Percentiles rank a stretch among this genome's conserved stretches.
Evolutionary conservation across 2,329 filamentous ascomycete genomes (phyloP).

Genomic region (Hirsutella thompsonii): DNA sequence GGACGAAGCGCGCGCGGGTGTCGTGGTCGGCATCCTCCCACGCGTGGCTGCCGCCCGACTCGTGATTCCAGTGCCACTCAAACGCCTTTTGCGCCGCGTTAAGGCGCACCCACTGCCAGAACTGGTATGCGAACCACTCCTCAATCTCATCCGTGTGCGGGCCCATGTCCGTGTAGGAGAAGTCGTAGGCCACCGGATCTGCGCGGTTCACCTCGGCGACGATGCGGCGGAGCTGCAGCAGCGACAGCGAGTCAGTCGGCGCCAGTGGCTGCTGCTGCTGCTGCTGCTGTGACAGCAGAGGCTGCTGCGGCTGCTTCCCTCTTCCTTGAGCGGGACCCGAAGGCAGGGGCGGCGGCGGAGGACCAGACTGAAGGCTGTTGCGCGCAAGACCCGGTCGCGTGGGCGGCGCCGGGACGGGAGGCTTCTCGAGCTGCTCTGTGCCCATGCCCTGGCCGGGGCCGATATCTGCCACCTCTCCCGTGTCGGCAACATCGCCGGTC

Average conservation of each 20-base stretch:
- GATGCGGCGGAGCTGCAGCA: slow-evolving; percentile 60
- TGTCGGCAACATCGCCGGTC: slow-evolving; percentile 27
- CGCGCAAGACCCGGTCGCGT: slow-evolving; percentile 7
- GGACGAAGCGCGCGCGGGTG: slow-evolving; percentile 43
- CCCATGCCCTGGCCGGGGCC: slow-evolving; percentile 22
- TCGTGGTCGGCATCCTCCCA: slow-evolving; percentile 57
- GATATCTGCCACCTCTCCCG: slow-evolving; percentile 19
- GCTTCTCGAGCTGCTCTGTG: slow-evolving; percentile 22
- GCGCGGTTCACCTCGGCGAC: slow-evolving; percentile 60
- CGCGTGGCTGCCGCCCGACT: slow-evolving; percentile 21
- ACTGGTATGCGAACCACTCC: slow-evolving; percentile 93
- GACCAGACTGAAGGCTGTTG: slow-evolving; percentile 14
- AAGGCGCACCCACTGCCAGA: slow-evolving; percentile 72
- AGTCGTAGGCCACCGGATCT: slow-evolving; percentile 71
- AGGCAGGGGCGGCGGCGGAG: slow-evolving; percentile 2
- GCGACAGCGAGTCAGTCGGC: slow-evolving; percentile 57
- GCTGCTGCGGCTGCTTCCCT: slow-evolving; percentile 3
- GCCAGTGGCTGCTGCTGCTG: slow-evolving; percentile 16
- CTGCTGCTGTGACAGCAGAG: not conserved
- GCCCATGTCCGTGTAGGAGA: slow-evolving; percentile 62
- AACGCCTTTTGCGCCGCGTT: slow-evolving; percentile 66
- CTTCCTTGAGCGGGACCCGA: not conserved
- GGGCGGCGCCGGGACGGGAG: slow-evolving; percentile 6
- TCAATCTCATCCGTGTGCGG: slow-evolving; percentile 79
- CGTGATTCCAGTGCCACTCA: slow-evolving; percentile 58